Base-by-base conservation (phyloP, 768 basidiomycete genomes). In the Trametes cinnabarina region DNA sequence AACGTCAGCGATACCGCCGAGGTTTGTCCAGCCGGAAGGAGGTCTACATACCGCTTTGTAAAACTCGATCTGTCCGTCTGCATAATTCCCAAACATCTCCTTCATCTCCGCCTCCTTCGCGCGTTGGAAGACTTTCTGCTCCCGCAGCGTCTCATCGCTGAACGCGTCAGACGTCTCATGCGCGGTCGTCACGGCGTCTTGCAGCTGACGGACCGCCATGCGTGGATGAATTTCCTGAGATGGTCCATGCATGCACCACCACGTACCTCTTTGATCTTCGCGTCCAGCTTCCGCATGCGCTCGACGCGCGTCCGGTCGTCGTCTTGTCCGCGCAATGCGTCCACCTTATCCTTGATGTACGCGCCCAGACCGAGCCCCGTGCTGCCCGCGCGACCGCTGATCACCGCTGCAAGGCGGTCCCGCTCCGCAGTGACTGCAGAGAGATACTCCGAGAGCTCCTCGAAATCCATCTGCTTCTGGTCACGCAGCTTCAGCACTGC, bases 401-500 rank as follows among this genome's bases (percentile, higher is more conserved):
- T 91, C 42, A 98, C 80, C 2, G 93, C 93, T 19, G 94, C 86
- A 10, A 99, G 77, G 43, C 97, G 79, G 68, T 99, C 97, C 20
- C 97, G 87, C 73, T 99, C 97, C 11, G 86, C 78, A 0, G 92
- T 94, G 43, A 98, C 87, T n/a, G 89, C 90, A 6, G 91, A 90
- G 12, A 99, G 80, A 72, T 98, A 98, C 51, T 94, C 91, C 2
- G 94, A 93, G 9, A 98, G 82, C 70, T 98, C 96, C 73, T 99
- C 97, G 62, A 98, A 96, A 69, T 99, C 97, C 54, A 98, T 84
- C 71, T 99, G 97, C 72, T 98, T 99, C 74, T 98, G 97, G 71
- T 98, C 97, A 43, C 97, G 86, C 28, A 97, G 81, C 72, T 92
- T 96, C 63, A 99, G 82, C 20, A 98, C 93, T n/a, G 89, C 85